These are phyloP conservation scores for Debaryomycetaceae sp. DNA, from an alignment of 1,139 yeast species.

Conservation along the genomic window DNA sequence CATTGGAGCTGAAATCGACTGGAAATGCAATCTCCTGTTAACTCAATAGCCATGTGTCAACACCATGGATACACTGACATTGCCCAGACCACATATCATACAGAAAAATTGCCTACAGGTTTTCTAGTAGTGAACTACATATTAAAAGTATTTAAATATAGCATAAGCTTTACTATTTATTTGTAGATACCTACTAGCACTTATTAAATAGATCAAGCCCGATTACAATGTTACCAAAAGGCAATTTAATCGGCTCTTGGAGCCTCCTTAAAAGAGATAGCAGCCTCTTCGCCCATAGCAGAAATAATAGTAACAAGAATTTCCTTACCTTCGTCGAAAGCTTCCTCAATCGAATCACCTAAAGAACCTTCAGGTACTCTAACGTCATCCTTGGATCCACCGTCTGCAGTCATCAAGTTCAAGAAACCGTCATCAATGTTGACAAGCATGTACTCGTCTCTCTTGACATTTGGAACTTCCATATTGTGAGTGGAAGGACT, in stretches of 20 bases:
- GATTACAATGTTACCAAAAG: no score
- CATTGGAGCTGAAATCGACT: no score
- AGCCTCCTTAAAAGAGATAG: conserved; percentile 96
- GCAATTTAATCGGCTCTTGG: conserved; percentile 47
- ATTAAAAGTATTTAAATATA: neutral
- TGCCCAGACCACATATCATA: no score
- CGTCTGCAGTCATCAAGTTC: conserved; percentile 93
- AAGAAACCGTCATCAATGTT: conserved; percentile 98
- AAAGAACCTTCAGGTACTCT: conserved; percentile 97
- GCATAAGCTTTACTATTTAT: neutral
- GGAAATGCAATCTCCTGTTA: no score
- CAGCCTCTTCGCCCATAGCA: conserved; percentile 99
- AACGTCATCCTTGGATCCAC: conserved; percentile 99
- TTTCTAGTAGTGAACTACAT: no score
- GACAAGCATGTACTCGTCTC: conserved; percentile 95
- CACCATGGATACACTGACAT: no score
- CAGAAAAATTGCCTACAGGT: no score
- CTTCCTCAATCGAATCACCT: conserved; percentile 87
- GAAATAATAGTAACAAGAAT: conserved; percentile 91
- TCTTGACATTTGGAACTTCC: conserved; percentile 97
- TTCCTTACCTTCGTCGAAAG: conserved; percentile 97
- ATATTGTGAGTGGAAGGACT: conserved; percentile 99
- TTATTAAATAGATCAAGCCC: neutral
- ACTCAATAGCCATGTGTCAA: no score
- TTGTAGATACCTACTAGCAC: neutral